phyloP scores from a whole-genome alignment of 208 protist species.

The Leishmania gerbilli region DNA sequence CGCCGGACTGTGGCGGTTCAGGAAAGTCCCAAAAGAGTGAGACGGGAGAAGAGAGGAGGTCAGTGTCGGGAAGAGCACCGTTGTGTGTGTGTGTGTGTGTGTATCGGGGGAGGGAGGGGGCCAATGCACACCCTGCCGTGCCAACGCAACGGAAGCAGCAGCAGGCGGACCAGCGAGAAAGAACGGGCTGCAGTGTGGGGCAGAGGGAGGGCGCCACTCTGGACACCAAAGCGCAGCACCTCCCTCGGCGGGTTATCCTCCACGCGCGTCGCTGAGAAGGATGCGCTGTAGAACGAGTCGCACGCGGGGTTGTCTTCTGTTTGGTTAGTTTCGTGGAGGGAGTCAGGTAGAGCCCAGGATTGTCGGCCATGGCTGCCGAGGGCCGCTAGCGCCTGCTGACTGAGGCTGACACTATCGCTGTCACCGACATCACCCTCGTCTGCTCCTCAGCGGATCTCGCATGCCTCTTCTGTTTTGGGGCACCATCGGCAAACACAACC shows the following conservation, averaged over 20 bases:
- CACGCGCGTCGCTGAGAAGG: not conserved
- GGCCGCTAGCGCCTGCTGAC: not conserved
- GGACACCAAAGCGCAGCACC: not conserved
- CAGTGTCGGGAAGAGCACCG: not conserved
- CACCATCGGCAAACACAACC: not conserved
- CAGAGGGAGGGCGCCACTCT: not conserved
- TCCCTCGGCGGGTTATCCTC: not conserved
- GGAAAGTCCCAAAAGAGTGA: not conserved
- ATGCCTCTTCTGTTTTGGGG: not conserved
- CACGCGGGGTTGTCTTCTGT: too few relatives aligned
- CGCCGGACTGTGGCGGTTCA: not conserved
- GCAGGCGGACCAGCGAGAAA: too few relatives aligned
- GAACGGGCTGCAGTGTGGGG: not conserved
- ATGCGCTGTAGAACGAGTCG: not conserved
- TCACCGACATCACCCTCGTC: not conserved
- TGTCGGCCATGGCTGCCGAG: not conserved
- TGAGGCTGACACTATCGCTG: not conserved
- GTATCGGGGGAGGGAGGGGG: too few relatives aligned
- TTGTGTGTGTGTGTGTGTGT: not conserved
- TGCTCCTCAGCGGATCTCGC: not conserved
- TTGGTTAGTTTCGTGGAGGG: not conserved
- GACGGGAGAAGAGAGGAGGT: not conserved
- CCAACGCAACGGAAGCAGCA: not conserved
- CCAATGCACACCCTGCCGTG: not conserved
- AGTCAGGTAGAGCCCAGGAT: not conserved